Evolutionary conservation across 305 asterid species (phyloP).

Genomic region (Fraxinus baroniana): DNA sequence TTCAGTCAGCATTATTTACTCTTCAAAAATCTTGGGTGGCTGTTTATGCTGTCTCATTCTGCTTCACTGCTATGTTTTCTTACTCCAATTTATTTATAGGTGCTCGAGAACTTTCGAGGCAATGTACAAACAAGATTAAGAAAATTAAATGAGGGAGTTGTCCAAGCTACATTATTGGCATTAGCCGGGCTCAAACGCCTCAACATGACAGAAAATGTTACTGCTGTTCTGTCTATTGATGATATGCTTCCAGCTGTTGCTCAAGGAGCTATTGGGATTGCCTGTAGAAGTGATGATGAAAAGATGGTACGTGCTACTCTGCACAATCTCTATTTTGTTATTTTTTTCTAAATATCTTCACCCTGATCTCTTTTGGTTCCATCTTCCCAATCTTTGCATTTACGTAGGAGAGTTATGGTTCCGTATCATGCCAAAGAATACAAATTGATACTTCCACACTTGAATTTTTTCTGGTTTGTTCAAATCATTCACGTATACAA

Average conservation of each 20-base stretch:
- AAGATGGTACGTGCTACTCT: slow-evolving; percentile 57
- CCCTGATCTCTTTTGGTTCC: not conserved
- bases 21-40: not conserved
- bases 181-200: slow-evolving; percentile 93
- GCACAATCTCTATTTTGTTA: not conserved
- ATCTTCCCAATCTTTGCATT: not conserved
- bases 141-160: slow-evolving; percentile 85
- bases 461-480: not conserved
- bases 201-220: slow-evolving; percentile 74
- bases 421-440: not conserved
- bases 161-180: slow-evolving; percentile 88
- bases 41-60: not conserved
- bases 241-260: slow-evolving; percentile 99
- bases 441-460: not conserved
- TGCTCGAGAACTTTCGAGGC: slow-evolving; percentile 87
- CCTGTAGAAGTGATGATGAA: slow-evolving; percentile 77
- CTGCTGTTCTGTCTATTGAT: slow-evolving; percentile 71
- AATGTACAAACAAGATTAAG: slow-evolving; percentile 90
- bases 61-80: not conserved
- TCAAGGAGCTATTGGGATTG: slow-evolving; percentile 94
- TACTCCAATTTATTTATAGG: slow-evolving; percentile 37
- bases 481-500: not conserved
- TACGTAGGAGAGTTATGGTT: not conserved
- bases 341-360: not conserved
- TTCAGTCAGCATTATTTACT: not conserved